Evolutionary conservation across 1,139 yeast species (phyloP), one percentile per base, ranked within the genome.

Genomic region (Trichomonascaceae sp.): DNA sequence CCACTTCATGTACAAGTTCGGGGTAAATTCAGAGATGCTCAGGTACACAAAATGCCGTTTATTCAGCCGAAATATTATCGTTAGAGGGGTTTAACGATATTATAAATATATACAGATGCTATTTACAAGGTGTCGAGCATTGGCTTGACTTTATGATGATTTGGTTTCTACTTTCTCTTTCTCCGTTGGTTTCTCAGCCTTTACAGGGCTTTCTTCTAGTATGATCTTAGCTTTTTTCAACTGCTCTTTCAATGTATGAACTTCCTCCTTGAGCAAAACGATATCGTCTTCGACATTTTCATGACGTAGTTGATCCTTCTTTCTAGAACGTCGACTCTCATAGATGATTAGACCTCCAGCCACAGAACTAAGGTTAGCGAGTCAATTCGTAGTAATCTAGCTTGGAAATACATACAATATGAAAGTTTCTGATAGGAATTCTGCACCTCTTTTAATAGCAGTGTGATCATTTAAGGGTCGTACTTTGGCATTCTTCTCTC

Each of bases 371-470:
- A 1, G 12, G 32, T 27, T 27, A 27, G 32, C 9, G 6, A 9
- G 24, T 49, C 18, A 32, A 6, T 13, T 22, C 4, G 36, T 12
- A n/a, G 12, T 32, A 17, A 19, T n/a, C 30, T 15, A 63, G 56
- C 62, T 22, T 22, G 7, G 24, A 2, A n/a, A 30, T 22, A 50
- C 52, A 20, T 44, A 50, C 52, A 89, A 89, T 41, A 89, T 83
- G 63, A 89, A 85, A 41, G 83, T 68, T 67, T 89, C 96, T 44
- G 93, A 84, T 7, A 89, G 70, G 64, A 88, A 82, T 50, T 79
- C 85, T 48, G 96, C 95, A 1, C 96, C 96, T 55, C 78, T 82
- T 58, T 89, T 95, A 47, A 89, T 81, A 46, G 96, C 96, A 65
- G 83, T 84, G 22, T 84, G 83, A 61, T 89, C 96, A 65, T 87